A percentile compares a stretch with the other conserved stretches of the same genome.
Evolutionary conservation across 768 basidiomycete genomes (phyloP).

Genomic region (Rhizopogon vinicolor): DNA sequence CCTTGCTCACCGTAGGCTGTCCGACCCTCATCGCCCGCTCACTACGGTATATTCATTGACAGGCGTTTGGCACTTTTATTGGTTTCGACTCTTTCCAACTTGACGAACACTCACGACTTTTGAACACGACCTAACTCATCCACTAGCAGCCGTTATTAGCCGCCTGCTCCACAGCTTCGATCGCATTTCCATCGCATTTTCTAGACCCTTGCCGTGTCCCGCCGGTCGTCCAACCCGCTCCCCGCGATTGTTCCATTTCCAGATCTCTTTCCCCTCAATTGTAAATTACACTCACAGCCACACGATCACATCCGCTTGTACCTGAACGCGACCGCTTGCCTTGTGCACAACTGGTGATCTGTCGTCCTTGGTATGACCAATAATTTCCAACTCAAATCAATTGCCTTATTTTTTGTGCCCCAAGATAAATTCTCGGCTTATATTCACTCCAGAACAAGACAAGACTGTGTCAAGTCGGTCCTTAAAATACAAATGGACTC

Average conservation of each 20-base stretch:
- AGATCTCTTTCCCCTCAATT: conserved; percentile 15
- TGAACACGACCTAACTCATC: conserved; percentile 8
- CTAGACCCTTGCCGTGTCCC: neutral
- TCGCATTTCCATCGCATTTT: neutral
- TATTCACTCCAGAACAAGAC: conserved; percentile 2
- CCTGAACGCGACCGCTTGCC: conserved; percentile 23
- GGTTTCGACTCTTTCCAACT: conserved; percentile 2
- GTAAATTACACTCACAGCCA: conserved; percentile 29
- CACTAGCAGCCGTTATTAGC: neutral
- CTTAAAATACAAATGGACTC: conserved; percentile 26
- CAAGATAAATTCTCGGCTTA: conserved; percentile 15
- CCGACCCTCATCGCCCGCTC: conserved; percentile 6
- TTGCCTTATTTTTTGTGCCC: conserved; percentile 22
- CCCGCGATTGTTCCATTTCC: conserved; percentile 15
- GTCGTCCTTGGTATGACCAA: conserved; percentile 28
- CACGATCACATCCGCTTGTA: conserved; percentile 27
- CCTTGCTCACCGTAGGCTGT: conserved; percentile 9
- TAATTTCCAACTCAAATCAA: conserved; percentile 29
- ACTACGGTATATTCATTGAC: neutral
- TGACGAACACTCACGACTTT: conserved; percentile 27
- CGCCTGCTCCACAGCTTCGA: neutral
- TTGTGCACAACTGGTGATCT: conserved; percentile 24
- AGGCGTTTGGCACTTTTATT: conserved; percentile 2
- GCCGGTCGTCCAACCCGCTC: conserved; percentile 7
- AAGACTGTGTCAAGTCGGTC: conserved; percentile 8